Base-by-base conservation (phyloP, 345 rosid genomes). In the Litchi chinensis region DNA sequence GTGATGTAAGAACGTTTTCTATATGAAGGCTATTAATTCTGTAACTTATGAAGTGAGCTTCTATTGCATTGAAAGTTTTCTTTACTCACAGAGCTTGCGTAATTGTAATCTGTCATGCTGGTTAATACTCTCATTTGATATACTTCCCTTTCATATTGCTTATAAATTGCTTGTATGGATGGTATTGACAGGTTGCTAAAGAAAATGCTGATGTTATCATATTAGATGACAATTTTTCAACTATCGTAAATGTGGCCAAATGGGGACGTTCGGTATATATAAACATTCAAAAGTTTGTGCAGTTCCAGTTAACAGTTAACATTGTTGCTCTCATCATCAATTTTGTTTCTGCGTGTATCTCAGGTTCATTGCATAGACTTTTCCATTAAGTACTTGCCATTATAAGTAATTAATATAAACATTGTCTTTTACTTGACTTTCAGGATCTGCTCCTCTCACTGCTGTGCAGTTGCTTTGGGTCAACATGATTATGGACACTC, bases 201-300 rank as follows among this genome's bases (percentile, higher is more conserved):
- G 99, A 92, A 82, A 93, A 88, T 80, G 99, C 99, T 22, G 99
- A 92, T 86, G 93, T 96, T 65, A 91, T 96, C 79, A 83, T 96
- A 80, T 81, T 96, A 93, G 98, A 95, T 68, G 99, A 95, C 82
- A 91, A 95, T 77, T 95, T 95, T 81, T 77, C 84, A 10, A 93
- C 98, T 16, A 96, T 96, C 71, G 90, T 94, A 60, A 96, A 89
- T 69, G 97, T 91, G 59, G 97, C 95, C 64, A 93, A 73, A 89
- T 93, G 93, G 93, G 99, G 99, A 48, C 97, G 99, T 70, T 83
- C 99, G 6, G 98, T 96, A 68, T 96, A 96, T 74, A 90, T 93
- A 48, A 96, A 96, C 89, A 96, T 96, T 77, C 98, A 92, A 79
- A 95, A 95, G 89, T 95, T 95, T 83, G 99, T 95, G 86, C 99